These are phyloP conservation scores for Lasiosphaeriaceae sp. DNA, from an alignment of 495 filamentous ascomycete genomes.

Conservation along the genomic window DNA sequence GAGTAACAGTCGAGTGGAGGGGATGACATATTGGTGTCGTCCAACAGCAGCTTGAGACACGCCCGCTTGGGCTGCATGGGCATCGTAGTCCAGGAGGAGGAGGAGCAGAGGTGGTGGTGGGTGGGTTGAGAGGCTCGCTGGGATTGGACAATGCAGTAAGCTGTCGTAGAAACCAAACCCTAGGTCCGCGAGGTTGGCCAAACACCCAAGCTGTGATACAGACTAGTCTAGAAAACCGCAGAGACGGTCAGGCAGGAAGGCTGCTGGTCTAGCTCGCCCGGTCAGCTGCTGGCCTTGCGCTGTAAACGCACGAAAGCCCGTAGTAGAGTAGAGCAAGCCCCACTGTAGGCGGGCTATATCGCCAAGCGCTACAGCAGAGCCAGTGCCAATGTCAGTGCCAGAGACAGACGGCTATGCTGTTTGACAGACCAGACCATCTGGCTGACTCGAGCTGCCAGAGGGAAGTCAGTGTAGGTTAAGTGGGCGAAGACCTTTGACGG, in stretches of 20 bases:
- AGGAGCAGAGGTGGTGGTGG: slow-evolving; percentile 1
- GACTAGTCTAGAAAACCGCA: background rate
- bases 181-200: slow-evolving; percentile 19
- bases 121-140: slow-evolving; percentile 2
- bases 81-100: background rate
- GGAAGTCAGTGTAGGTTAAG: background rate
- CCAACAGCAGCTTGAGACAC: slow-evolving; percentile 1
- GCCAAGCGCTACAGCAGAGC: background rate
- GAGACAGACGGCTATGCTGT: too few species aligned
- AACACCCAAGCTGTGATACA: slow-evolving; percentile 7
- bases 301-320: too few species aligned
- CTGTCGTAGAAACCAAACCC: background rate
- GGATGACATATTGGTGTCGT: slow-evolving; percentile 12
- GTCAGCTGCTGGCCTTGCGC: too few species aligned
- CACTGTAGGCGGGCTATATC: too few species aligned
- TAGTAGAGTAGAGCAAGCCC: too few species aligned
- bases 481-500: background rate
- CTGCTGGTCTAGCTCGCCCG: too few species aligned
- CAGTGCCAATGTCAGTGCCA: too few species aligned
- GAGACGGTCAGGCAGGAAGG: slow-evolving; percentile 1
- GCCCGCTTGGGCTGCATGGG: slow-evolving; percentile 5
- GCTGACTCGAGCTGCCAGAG: background rate
- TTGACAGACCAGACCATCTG: too few species aligned
- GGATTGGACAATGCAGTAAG: slow-evolving; percentile 4
- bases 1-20: background rate